phyloP scores from a whole-genome alignment of 192 early-diverging fungal genomes.

The Coemansia sp. region DNA sequence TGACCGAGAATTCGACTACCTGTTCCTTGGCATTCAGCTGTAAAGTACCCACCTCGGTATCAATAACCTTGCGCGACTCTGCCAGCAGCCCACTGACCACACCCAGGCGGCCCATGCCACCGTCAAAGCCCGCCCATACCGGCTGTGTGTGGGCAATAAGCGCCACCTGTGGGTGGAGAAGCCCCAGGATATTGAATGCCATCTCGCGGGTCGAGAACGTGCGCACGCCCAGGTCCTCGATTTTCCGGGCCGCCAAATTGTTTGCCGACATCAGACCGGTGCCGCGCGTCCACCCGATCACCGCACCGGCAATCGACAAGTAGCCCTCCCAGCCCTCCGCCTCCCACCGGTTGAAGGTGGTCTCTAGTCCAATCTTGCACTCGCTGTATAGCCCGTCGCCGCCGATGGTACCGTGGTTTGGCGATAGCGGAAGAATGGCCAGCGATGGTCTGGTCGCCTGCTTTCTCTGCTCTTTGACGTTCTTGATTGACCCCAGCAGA shows the following conservation, averaged over 20 bases:
- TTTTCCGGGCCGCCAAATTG: conserved; percentile 76
- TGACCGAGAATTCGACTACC: not conserved
- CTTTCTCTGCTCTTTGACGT: conserved; percentile 68
- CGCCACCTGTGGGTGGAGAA: conserved; percentile 74
- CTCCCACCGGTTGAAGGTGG: conserved; percentile 83
- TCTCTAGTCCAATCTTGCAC: conserved; percentile 85
- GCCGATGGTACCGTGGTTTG: conserved; percentile 93
- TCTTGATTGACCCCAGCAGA: conserved; percentile 78
- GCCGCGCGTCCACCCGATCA: conserved; percentile 95
- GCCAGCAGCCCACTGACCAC: not conserved
- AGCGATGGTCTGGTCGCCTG: conserved; percentile 72
- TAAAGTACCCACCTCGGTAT: not conserved
- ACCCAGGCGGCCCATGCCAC: conserved; percentile 68
- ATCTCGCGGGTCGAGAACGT: conserved; percentile 90
- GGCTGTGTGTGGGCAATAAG: conserved; percentile 67
- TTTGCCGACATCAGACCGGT: conserved; percentile 88
- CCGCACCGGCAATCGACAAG: conserved; percentile 79
- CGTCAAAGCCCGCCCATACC: conserved; percentile 84
- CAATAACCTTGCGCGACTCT: conserved; percentile 1
- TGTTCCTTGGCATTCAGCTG: not conserved
- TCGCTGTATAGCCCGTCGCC: conserved; percentile 91
- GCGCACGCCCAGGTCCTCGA: conserved; percentile 78
- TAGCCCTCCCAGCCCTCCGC: conserved; percentile 85
- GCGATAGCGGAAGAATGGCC: conserved; percentile 83
- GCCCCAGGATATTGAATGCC: conserved; percentile 88